Percentiles rank a stretch among this genome's conserved stretches.
phyloP scores from a whole-genome alignment of 108 stramenopile species.

The Cyclotella distinguenda region DNA sequence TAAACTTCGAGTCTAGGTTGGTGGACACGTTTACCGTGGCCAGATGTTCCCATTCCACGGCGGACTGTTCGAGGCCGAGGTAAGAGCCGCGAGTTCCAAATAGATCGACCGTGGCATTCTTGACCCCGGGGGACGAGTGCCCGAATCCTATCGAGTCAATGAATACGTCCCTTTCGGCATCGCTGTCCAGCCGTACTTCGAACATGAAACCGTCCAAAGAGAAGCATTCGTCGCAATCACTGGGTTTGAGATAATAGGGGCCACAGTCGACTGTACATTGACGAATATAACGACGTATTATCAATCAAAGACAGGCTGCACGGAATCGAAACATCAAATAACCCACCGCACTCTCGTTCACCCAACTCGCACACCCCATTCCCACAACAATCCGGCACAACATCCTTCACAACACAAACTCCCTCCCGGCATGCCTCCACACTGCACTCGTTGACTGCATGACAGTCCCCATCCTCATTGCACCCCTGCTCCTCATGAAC shows the following conservation, averaged over 20 bases:
- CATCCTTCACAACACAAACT: conserved; percentile 14
- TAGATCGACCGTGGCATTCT: conserved; percentile 12
- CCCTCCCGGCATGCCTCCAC: conserved; percentile 15
- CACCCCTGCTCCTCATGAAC: conserved; percentile 16
- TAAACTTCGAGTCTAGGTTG: conserved; percentile 5
- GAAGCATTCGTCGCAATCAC: conserved; percentile 22
- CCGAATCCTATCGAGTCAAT: conserved; percentile 15
- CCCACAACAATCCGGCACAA: conserved; percentile 30
- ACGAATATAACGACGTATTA: too few relatives aligned
- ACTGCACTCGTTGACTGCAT: conserved; percentile 26
- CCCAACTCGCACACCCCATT: conserved; percentile 36
- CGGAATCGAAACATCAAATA: too few relatives aligned
- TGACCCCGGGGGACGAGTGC: conserved; percentile 1
- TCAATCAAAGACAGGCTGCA: too few relatives aligned
- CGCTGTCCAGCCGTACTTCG: conserved; percentile 10
- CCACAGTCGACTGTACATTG: conserved; percentile 33
- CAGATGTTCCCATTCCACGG: conserved; percentile 3
- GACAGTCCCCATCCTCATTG: conserved; percentile 21
- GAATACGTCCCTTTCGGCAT: conserved; percentile 10
- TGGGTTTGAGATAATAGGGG: conserved; percentile 21
- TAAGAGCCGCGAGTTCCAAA: conserved; percentile 7
- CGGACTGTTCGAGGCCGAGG: conserved; percentile 4
- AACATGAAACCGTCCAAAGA: conserved; percentile 38
- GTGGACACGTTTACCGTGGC: conserved; percentile 5
- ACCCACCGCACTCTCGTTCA: neutral